These are phyloP conservation scores for Ophiostoma angusticollis DNA, from an alignment of 2,329 filamentous ascomycete species.

Conservation along the genomic window DNA sequence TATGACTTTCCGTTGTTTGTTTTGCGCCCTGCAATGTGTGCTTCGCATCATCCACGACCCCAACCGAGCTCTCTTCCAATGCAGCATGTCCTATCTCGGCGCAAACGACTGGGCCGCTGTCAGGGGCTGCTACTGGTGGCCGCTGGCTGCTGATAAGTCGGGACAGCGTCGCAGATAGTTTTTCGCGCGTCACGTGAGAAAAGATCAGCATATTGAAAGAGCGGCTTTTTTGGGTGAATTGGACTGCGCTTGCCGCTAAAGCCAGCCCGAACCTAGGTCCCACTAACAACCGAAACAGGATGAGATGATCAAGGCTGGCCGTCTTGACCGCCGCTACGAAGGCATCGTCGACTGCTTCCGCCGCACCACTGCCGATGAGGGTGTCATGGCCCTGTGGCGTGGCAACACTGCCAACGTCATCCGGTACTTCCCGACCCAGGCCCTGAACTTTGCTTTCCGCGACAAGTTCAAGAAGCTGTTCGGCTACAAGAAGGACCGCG, in stretches of 20 bases:
- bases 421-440: conserved; percentile 99
- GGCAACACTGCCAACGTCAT: conserved; percentile 99
- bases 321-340: conserved; percentile 93
- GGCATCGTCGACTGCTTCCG: conserved; percentile 94
- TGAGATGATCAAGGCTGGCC: conserved; percentile 99
- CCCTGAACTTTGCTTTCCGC: conserved; percentile 99
- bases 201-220: not conserved
- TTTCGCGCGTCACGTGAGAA: conserved; percentile 3
- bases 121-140: not conserved
- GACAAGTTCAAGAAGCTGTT: conserved; percentile 99
- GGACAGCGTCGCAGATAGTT: not conserved
- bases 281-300: conserved; percentile 49
- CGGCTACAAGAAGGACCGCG: conserved; percentile 99
- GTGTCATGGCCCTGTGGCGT: conserved; percentile 92
- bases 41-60: not conserved
- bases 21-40: not conserved
- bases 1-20: no score
- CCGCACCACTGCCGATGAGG: conserved; percentile 80
- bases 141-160: not conserved
- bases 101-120: no score
- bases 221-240: not conserved
- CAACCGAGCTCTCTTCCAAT: no score
- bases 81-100: no score
- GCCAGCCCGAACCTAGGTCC: no score
- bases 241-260: not conserved